Base-by-base conservation (phyloP, 75 land plant genomes). In the Gnetum montanum region DNA sequence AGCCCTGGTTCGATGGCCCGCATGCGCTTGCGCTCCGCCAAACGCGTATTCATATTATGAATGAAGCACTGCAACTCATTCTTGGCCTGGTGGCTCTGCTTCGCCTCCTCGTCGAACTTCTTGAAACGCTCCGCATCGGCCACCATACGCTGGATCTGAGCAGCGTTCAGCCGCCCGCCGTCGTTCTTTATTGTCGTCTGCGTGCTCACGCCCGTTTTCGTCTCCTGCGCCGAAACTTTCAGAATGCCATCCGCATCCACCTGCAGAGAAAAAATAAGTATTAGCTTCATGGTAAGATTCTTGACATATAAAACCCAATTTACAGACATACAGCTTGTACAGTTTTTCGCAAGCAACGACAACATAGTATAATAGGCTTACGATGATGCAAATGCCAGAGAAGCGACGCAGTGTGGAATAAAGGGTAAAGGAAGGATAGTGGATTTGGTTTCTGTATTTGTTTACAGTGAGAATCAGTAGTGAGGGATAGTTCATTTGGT, bases 181-280 rank as follows among this genome's bases (percentile, higher is more conserved):
- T 38, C 43, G 43, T 38, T 38, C 4, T 13, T 3, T 13, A 38
- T 38, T 2, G 7, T 38, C 12, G n/a, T 38, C 1, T 4, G 6
- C 12, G 12, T 38, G 7, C 43, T 38, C n/a, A 38, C 43, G 3
- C 64, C 36, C 1, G 24, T 46, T 19, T 25, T 25, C 47, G 6
- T 19, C 51, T 65, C 61, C 44, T 19, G 68, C 47, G 47, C 47
- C 8, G 47, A 46, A 15, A 46, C 47, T 4, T 23, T 19, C 6
- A 46, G 47, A 46, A 46, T 46, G 19, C 23, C 47, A 19, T 46
- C 47, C 2, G 23, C 47, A 11, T 46, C 47, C 47, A 46, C 23
- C 15, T 38, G 15, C 10, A 38, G 15, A 15, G 15, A 38, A 38
- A 4, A 11, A 40, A 26, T 61, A 56, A 34, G 34, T n/a, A n/a